Conservation (phyloP, 768 basidiomycete genomes). For the Hydnum rufescens region DNA sequence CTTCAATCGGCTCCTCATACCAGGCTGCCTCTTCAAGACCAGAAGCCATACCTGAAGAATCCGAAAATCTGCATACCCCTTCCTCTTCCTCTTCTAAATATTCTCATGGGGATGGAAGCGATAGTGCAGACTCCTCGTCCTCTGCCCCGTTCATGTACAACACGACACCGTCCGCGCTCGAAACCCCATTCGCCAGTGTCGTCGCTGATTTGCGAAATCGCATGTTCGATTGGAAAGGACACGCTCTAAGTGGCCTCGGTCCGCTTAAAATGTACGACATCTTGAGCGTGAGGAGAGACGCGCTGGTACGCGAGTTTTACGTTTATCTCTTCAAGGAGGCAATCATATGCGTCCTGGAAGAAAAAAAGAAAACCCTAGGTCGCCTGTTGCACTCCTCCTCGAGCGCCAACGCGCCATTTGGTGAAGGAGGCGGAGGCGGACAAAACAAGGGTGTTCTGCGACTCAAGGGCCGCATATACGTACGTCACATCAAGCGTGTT, state of each 20-base stretch:
- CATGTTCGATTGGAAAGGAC: slow-evolving; percentile 93
- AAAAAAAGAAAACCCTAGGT: slow-evolving; percentile 60
- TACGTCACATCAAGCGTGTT: slow-evolving; percentile 82
- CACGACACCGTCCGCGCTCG: slow-evolving; percentile 19
- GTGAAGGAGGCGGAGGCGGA: neutral
- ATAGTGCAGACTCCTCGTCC: slow-evolving; percentile 14
- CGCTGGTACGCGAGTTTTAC: slow-evolving; percentile 81
- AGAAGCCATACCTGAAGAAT: neutral
- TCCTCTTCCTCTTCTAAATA: neutral
- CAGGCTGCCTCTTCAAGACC: neutral
- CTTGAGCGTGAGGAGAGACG: slow-evolving; percentile 70
- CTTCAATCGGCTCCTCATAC: neutral
- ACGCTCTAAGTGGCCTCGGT: slow-evolving; percentile 68
- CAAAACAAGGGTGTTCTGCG: slow-evolving; percentile 52
- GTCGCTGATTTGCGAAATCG: slow-evolving; percentile 77
- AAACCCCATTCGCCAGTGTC: slow-evolving; percentile 63
- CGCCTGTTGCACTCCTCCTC: slow-evolving; percentile 35
- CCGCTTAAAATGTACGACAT: slow-evolving; percentile 83
- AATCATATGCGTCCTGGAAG: slow-evolving; percentile 94
- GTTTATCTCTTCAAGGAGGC: slow-evolving; percentile 91
- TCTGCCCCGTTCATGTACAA: slow-evolving; percentile 11
- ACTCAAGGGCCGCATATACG: slow-evolving; percentile 88
- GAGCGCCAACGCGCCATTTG: slow-evolving; percentile 4
- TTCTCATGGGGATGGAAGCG: no score
- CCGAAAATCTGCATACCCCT: neutral